These are phyloP conservation scores for Diaporthe sp. DNA, from an alignment of 2,329 filamentous ascomycete species.

Conservation along the genomic window DNA sequence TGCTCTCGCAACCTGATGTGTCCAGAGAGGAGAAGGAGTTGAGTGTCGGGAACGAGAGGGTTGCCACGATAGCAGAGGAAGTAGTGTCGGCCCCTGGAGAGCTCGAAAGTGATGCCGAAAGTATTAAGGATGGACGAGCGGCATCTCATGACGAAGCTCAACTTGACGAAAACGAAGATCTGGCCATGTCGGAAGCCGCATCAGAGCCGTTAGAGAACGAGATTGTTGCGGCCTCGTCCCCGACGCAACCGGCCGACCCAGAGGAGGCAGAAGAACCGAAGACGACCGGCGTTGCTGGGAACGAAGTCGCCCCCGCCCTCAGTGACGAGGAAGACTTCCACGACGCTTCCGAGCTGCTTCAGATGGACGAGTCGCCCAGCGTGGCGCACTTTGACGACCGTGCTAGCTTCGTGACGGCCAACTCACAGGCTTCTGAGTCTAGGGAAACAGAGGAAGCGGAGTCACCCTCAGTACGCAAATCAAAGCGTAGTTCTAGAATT, in stretches of 20 bases:
- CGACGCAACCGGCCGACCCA: background rate
- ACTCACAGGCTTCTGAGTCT: slow-evolving; percentile 34
- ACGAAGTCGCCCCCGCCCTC: background rate
- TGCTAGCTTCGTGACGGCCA: slow-evolving; percentile 34
- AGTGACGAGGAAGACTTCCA: slow-evolving; percentile 33
- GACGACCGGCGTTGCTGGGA: background rate
- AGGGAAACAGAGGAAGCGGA: slow-evolving; percentile 30
- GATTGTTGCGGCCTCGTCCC: background rate
- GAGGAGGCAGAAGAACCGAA: background rate
- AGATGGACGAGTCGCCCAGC: slow-evolving; percentile 7
- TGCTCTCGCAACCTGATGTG: background rate
- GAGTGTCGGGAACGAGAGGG: background rate
- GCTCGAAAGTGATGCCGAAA: slow-evolving; percentile 21
- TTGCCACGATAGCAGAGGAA: slow-evolving; percentile 11
- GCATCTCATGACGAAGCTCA: slow-evolving; percentile 10
- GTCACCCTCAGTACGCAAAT: background rate
- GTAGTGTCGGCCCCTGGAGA: background rate
- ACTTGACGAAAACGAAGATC: slow-evolving; percentile 9
- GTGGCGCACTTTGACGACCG: slow-evolving; percentile 18
- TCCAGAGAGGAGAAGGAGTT: background rate
- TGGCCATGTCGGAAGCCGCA: slow-evolving; percentile 13
- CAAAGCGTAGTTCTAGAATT: slow-evolving; percentile 23
- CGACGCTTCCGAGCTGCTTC: slow-evolving; percentile 28
- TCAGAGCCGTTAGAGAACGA: slow-evolving; percentile 22
- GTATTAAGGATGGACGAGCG: slow-evolving; percentile 19